Evolutionary conservation across 495 filamentous ascomycete genomes (phyloP), one percentile per base, ranked within the genome.

Genomic region (Xylaria scruposa): DNA sequence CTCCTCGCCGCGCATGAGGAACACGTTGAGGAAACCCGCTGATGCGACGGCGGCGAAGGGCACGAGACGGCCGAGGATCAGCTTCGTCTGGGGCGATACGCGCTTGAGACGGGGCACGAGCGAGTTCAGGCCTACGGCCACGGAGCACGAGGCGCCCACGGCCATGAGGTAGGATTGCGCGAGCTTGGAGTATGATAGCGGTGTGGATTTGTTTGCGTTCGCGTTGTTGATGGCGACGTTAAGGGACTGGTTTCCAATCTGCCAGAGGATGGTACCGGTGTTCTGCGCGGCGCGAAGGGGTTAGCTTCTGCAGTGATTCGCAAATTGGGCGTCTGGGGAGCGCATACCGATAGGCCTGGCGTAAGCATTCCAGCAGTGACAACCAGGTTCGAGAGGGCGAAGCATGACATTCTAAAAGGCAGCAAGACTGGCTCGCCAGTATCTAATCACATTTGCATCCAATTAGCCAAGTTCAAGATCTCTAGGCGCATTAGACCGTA

Each of bases 301-400:
- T 73, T 64, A 73, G 66, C 29, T 19, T 19, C 38, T 26, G 8
- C 10, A 1, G 24, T 36, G 44, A n/a, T 63, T 49, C 29, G 31
- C 3, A 13, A 6, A 26, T 67, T 38, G 3, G 58, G 68, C 10
- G 71, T 66, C 69, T 64, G 58, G 19, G 75, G 17, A 24, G 40
- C 74, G 68, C 84, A 26, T 84, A 92, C 91, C 73, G 87, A 81
- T 33, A 96, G 86, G 8, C 92, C 91, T 0, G 96, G 96, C 29
- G 94, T 96, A 65, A 99, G 90, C 97, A 98, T 99, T 77, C 97
- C 96, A 4, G 91, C 97, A n/a, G 96, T 99, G 65, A 98, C 95
- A 58, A 98, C 86, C 76, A 99, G 84, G 79, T 98, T 98, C 67
- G 94, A 94, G 58, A 98, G 84, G 66, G 97, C 93, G 80, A 97